Evolutionary conservation across 306 rosid species (phyloP).

Genomic region (Geum urbanum): DNA sequence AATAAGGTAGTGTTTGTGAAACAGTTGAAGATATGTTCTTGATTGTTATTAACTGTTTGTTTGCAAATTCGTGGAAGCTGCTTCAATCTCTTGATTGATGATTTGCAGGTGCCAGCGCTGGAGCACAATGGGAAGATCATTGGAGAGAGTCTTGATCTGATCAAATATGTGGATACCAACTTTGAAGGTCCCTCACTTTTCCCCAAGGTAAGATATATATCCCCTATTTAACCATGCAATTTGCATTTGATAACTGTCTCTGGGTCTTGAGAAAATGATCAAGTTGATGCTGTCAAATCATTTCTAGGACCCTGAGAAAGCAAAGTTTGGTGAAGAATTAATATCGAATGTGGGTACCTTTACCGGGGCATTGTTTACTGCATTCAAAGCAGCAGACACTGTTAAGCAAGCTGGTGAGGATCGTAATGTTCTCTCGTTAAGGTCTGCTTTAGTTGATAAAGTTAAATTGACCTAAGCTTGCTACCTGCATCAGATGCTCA

Average conservation of each 20-base stretch:
- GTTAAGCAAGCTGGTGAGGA: constrained; percentile 41
- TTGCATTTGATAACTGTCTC: background rate
- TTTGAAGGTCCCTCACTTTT: constrained; percentile 55
- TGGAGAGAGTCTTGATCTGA: constrained; percentile 86
- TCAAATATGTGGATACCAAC: constrained; percentile 62
- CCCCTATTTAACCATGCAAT: background rate
- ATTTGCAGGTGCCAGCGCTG: constrained; percentile 68
- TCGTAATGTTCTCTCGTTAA: constrained; percentile 1
- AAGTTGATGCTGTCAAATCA: background rate
- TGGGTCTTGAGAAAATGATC: background rate
- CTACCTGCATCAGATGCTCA: constrained; percentile 37
- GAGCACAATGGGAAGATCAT: constrained; percentile 78
- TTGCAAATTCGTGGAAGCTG: background rate
- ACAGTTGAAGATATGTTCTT: background rate
- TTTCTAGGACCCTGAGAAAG: constrained; percentile 53
- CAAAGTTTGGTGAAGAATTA: constrained; percentile 47
- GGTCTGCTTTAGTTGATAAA: background rate
- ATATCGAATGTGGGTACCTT: constrained; percentile 47
- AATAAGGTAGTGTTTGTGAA: constrained; percentile 41
- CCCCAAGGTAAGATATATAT: constrained; percentile 46
- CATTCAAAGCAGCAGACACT: constrained; percentile 40
- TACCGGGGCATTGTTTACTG: constrained; percentile 14
- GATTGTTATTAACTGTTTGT: background rate
- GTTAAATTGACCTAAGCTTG: constrained; percentile 1
- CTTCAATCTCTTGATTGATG: constrained; percentile 3